These are phyloP conservation scores for Lentinula edodes DNA, from an alignment of 768 basidiomycete species.

Conservation along the genomic window DNA sequence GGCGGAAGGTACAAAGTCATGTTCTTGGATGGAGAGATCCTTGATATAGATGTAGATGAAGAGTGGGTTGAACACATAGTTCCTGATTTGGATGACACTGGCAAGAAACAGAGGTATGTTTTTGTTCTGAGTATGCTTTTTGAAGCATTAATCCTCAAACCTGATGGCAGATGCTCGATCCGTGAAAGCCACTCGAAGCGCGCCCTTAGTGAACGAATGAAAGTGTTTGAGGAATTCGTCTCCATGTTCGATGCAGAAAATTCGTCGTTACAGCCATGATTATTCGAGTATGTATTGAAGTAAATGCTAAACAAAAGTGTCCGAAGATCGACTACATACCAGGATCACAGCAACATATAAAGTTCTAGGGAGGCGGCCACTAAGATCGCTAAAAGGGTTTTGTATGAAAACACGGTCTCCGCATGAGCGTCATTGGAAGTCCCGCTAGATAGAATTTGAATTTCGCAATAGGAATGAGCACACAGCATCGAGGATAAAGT, in stretches of 20 bases:
- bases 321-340: not conserved
- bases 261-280: not conserved
- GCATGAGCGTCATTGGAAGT: not conserved
- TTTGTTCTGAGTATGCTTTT: not conserved
- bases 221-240: constrained; percentile 35
- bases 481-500: not conserved
- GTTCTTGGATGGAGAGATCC: constrained; percentile 34
- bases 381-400: not conserved
- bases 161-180: constrained; percentile 25
- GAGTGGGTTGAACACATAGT: constrained; percentile 29
- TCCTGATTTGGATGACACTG: not conserved
- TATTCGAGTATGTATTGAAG: not conserved
- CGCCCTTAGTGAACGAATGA: constrained; percentile 33
- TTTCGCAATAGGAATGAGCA: not conserved
- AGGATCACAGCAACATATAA: not conserved
- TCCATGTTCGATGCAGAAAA: constrained; percentile 28
- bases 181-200: constrained; percentile 25
- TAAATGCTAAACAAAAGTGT: not conserved
- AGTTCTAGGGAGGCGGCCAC: not conserved
- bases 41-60: constrained; percentile 39
- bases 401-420: not conserved
- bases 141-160: not conserved
- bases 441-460: not conserved
- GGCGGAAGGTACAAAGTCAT: constrained; percentile 38
- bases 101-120: constrained; percentile 21